Percentiles rank a stretch among this genome's conserved stretches.
Conservation (phyloP, 2,329 filamentous ascomycete species). For the Stagonosporopsis rhizophila region DNA sequence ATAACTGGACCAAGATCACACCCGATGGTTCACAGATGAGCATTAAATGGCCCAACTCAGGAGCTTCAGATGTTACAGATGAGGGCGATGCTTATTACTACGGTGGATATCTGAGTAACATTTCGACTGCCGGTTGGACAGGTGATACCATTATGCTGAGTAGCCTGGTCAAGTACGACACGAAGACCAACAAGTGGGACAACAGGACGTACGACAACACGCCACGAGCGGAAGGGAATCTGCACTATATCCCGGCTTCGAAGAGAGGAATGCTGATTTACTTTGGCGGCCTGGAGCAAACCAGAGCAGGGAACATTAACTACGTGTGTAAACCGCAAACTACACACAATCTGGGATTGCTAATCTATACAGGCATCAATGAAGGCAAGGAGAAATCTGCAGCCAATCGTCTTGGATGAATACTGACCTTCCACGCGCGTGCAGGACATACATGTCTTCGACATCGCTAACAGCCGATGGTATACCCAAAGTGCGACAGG, state of each 20-base stretch:
- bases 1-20: conserved; percentile 59
- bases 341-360: background rate
- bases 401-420: conserved; percentile 39
- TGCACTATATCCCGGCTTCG: conserved; percentile 64
- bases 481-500: conserved; percentile 64
- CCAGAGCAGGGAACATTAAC: background rate
- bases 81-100: conserved; percentile 60
- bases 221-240: conserved; percentile 62
- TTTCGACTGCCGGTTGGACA: conserved; percentile 46
- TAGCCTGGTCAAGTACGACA: conserved; percentile 60
- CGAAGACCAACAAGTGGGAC: conserved; percentile 57
- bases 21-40: background rate
- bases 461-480: conserved; percentile 64
- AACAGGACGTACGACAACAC: conserved; percentile 58
- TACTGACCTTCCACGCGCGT: background rate
- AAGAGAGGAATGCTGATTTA: conserved; percentile 65
- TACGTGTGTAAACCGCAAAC: conserved; percentile 1
- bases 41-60: conserved; percentile 22
- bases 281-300: conserved; percentile 61
- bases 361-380: conserved; percentile 20
- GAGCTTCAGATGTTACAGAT: conserved; percentile 18
- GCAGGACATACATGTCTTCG: conserved; percentile 60
- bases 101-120: conserved; percentile 66
- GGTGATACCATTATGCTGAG: conserved; percentile 50
- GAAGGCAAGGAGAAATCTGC: conserved; percentile 13